These are phyloP conservation scores for Linum lewisii DNA, from an alignment of 345 rosid species.

Conservation along the genomic window DNA sequence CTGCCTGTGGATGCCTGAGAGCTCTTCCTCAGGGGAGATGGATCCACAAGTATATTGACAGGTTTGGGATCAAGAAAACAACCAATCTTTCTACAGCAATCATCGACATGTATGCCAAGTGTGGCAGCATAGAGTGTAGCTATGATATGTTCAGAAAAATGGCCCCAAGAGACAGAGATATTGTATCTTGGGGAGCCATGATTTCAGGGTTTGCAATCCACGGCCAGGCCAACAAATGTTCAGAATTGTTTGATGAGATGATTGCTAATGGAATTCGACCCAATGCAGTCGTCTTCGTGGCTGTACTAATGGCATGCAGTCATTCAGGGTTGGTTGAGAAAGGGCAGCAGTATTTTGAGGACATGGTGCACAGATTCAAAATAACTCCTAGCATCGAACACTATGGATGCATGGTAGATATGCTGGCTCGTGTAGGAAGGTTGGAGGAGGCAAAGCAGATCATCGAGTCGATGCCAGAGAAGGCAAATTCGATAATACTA, in stretches of 20 bases:
- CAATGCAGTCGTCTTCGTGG: constrained; percentile 14
- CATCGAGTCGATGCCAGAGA: not conserved
- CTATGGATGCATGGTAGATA: constrained; percentile 8
- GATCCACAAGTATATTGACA: constrained; percentile 18
- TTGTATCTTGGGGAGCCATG: constrained; percentile 19
- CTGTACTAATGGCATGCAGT: constrained; percentile 20
- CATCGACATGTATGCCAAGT: constrained; percentile 15
- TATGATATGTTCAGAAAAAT: constrained; percentile 10
- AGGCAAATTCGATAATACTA: not conserved
- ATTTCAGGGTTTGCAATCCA: constrained; percentile 12
- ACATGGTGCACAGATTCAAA: constrained; percentile 6
- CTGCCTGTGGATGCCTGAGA: constrained; percentile 16
- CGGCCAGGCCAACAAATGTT: constrained; percentile 14
- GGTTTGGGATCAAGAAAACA: constrained; percentile 1
- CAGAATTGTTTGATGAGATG: constrained; percentile 14
- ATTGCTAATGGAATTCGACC: constrained; percentile 13
- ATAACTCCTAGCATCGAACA: constrained; percentile 14
- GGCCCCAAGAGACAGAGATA: constrained; percentile 5
- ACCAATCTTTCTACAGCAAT: constrained; percentile 6
- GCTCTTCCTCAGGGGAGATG: constrained; percentile 21
- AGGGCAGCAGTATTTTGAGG: constrained; percentile 19
- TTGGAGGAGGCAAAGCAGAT: not conserved
- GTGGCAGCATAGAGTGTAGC: constrained; percentile 15
- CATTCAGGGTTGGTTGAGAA: constrained; percentile 19
- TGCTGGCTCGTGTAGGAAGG: not conserved